Percentiles rank a stretch among this genome's conserved stretches.
These are phyloP conservation scores for Styphnolobium japonicum DNA, from an alignment of 306 rosid genomes.

Conservation along the genomic window DNA sequence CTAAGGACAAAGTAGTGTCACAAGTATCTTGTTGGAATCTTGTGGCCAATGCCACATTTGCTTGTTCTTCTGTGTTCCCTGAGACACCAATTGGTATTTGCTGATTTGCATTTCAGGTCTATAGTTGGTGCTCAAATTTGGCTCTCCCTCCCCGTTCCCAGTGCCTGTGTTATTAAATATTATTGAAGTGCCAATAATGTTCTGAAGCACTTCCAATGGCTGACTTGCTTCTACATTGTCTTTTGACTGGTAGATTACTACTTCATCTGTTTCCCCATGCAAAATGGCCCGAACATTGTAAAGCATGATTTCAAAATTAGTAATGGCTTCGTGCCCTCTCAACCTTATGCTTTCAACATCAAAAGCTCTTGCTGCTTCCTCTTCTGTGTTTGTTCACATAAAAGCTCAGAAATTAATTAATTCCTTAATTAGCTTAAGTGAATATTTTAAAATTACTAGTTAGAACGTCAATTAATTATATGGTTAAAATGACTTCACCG, in stretches of 20 bases:
- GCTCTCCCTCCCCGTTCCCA: background rate
- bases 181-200: too few species aligned
- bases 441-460: background rate
- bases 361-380: constrained; percentile 26
- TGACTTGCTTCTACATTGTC: background rate
- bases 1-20: background rate
- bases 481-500: background rate
- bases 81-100: background rate
- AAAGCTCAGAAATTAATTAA: background rate
- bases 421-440: background rate
- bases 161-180: background rate
- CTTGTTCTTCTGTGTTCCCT: background rate
- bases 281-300: background rate
- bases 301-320: constrained; percentile 9
- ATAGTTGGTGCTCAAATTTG: background rate
- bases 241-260: background rate
- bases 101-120: too few species aligned
- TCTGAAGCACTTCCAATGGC: background rate
- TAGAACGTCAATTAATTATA: background rate
- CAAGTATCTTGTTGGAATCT: background rate
- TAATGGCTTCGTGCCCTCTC: constrained; percentile 1
- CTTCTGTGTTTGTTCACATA: constrained; percentile 20
- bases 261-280: background rate
- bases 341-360: constrained; percentile 24
- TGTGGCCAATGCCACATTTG: background rate